Evolutionary conservation across 768 basidiomycete species (phyloP).

Genomic region (Hypholoma fasciculare): DNA sequence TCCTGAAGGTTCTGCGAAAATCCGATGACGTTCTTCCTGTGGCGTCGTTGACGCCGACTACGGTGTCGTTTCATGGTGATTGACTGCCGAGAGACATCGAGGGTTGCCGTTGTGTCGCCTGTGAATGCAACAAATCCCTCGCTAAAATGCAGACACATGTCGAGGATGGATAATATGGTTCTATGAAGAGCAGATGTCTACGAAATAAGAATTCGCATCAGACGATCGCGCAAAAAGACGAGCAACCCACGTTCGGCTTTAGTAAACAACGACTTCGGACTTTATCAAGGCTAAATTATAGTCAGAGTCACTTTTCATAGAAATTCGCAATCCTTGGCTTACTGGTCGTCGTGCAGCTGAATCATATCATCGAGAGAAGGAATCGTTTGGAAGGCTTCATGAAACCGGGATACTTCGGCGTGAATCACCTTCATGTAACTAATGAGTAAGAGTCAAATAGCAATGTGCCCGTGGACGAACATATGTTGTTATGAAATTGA

Average conservation of each 20-base stretch:
- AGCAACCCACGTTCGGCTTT: constrained; percentile 48
- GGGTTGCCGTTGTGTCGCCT: constrained; percentile 58
- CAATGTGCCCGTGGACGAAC: constrained; percentile 35
- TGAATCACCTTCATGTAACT: constrained; percentile 59
- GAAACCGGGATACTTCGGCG: constrained; percentile 59
- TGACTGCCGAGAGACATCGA: constrained; percentile 54
- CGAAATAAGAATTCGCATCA: constrained; percentile 1
- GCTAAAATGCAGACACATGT: constrained; percentile 73
- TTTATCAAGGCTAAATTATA: constrained; percentile 50
- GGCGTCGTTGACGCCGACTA: constrained; percentile 57
- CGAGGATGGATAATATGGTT: constrained; percentile 67
- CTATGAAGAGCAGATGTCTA: constrained; percentile 67
- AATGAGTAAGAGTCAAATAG: background rate
- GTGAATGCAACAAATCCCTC: constrained; percentile 60
- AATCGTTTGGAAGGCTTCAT: constrained; percentile 49
- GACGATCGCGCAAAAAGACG: background rate
- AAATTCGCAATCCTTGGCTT: constrained; percentile 24
- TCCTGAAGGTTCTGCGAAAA: constrained; percentile 46
- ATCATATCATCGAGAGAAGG: constrained; percentile 80
- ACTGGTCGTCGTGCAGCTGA: constrained; percentile 68
- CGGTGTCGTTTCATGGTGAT: constrained; percentile 58
- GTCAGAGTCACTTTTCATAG: constrained; percentile 1
- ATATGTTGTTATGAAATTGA: constrained; percentile 74
- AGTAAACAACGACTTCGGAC: constrained; percentile 66
- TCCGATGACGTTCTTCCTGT: constrained; percentile 59